Evolutionary conservation across 176 grass and related monocot species (phyloP), one percentile per base, ranked within the genome.

Genomic region (Carex parvula): DNA sequence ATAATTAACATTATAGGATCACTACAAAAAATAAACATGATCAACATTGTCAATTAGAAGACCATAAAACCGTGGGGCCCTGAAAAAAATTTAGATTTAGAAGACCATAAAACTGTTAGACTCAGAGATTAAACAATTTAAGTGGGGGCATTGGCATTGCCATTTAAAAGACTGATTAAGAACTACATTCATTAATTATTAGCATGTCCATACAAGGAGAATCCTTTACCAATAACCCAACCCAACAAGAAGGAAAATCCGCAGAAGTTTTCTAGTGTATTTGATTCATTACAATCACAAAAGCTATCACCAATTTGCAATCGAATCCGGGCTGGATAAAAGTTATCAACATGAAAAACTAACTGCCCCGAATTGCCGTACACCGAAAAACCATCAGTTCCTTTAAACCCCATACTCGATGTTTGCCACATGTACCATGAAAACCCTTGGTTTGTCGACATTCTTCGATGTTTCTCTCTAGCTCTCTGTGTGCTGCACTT

Each of bases 241-340:
- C 42, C 42, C 42, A 46, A 9, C 42, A 10, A 64, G 29, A 35
- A 8, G 10, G 6, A 42, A 3, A 33, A 70, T 26, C 42, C 5
- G 1, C 8, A 29, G 14, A 67, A 69, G 4, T 15, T 6, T 18
- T 69, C 1, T 48, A 87, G 37, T 86, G 87, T 32, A 95, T 92
- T 50, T 91, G 70, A 68, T 95, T 92, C 92, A 95, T 93, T 56
- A 93, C 79, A 7, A 98, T 85, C 0, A 93, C 82, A 41, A 98
- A 85, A 0, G 95, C 95, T 92, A 95, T 98, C 71, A 95, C n/a
- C 3, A 87, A 79, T 2, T 73, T 70, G 54, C 42, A 84, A 21
- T 98, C 92, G 3, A 89, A 79, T 24, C 82, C 84, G 0, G 91
- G 88, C 60, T 81, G 75, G 60, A 98, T 83, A 4, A 86, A 77